These are phyloP conservation scores for Teratosphaeria destructans DNA, from an alignment of 2,329 filamentous ascomycete genomes.

Conservation along the genomic window DNA sequence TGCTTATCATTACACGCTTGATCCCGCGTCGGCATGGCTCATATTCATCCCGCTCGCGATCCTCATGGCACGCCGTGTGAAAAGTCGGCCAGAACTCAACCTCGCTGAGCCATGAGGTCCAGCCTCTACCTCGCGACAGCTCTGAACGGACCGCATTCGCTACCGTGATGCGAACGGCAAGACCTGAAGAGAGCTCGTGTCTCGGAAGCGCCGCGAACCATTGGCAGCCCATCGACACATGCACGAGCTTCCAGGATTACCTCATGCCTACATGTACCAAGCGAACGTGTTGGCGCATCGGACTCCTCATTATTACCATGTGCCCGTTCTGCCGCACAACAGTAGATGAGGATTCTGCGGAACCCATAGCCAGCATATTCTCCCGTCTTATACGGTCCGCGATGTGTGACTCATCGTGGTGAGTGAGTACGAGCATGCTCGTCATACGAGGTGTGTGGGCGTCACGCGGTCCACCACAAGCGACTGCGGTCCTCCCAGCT, in stretches of 20 bases:
- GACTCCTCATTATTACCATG: neutral
- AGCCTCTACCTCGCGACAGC: neutral
- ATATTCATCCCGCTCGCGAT: no score
- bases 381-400: neutral
- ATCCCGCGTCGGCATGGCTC: neutral
- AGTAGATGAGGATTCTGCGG: neutral
- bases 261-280: neutral
- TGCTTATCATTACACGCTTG: neutral
- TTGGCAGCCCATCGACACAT: neutral
- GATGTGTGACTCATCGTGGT: neutral
- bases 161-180: neutral
- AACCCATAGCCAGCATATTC: neutral
- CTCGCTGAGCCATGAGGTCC: no score
- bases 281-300: neutral
- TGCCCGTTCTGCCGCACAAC: neutral
- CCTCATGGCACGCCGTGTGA: neutral
- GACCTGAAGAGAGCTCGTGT: neutral
- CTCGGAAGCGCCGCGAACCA: neutral
- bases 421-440: no score
- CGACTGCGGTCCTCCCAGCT: no score
- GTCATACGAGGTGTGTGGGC: no score
- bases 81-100: neutral
- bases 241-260: neutral
- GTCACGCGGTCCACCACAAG: no score
- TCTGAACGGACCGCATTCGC: neutral